These are phyloP conservation scores for Leptodermis oblonga DNA, from an alignment of 257 asterid species.

Conservation along the genomic window DNA sequence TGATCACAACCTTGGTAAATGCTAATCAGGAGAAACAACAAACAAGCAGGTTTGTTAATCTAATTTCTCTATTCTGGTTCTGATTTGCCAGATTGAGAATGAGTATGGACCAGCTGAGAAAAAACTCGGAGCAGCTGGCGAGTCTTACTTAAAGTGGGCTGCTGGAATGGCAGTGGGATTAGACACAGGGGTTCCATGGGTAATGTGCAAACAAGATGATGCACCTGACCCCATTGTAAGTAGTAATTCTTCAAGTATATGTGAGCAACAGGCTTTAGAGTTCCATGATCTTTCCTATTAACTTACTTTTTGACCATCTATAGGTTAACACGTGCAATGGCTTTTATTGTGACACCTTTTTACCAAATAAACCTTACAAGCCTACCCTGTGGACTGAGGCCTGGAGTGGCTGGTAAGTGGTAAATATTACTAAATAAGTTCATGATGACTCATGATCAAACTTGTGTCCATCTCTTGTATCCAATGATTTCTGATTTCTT, in stretches of 20 bases:
- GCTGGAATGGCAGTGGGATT: constrained; percentile 65
- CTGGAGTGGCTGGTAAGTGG: constrained; percentile 72
- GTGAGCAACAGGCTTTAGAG: neutral
- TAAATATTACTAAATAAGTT: too few species aligned
- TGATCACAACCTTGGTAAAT: neutral
- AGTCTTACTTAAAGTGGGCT: constrained; percentile 60
- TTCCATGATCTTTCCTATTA: neutral
- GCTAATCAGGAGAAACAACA: neutral
- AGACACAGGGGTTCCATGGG: constrained; percentile 68
- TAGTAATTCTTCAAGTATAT: constrained; percentile 8
- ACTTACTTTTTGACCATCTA: constrained; percentile 4
- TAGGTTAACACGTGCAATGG: constrained; percentile 77
- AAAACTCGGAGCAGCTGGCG: constrained; percentile 51
- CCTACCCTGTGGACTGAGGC: constrained; percentile 75
- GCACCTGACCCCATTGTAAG: constrained; percentile 72
- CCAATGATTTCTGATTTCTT: neutral
- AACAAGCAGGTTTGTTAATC: neutral
- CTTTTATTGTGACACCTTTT: constrained; percentile 53
- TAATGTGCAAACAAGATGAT: constrained; percentile 70
- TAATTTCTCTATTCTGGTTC: neutral
- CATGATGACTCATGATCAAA: neutral
- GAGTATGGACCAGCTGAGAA: constrained; percentile 48
- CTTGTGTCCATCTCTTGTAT: neutral
- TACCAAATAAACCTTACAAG: constrained; percentile 65
- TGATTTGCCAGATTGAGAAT: constrained; percentile 52